These are phyloP conservation scores for Rosa hybrid DNA, from an alignment of 331 rosid species.

Conservation along the genomic window DNA sequence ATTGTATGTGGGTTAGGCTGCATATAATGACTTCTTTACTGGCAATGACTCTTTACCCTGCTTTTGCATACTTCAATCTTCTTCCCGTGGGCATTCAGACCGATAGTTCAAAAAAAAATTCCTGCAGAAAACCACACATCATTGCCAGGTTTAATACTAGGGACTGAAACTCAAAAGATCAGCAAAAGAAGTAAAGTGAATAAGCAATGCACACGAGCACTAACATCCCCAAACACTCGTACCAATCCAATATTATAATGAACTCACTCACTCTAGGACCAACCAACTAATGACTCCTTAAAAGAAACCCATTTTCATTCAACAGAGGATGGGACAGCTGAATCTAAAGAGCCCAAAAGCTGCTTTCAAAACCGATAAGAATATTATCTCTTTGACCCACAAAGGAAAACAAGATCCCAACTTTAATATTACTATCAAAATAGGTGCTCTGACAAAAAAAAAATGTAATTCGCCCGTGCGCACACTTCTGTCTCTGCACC, in stretches of 20 bases:
- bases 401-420: background rate
- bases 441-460: background rate
- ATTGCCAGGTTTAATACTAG: background rate
- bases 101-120: slow-evolving; percentile 74
- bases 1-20: background rate
- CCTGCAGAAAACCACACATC: slow-evolving; percentile 56
- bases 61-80: slow-evolving; percentile 78
- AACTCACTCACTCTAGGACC: background rate
- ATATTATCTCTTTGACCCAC: background rate
- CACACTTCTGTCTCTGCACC: background rate
- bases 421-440: background rate
- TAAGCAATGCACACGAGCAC: background rate
- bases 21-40: background rate
- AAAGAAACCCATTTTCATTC: background rate
- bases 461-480: slow-evolving; percentile 30
- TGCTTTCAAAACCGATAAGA: background rate
- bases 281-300: background rate
- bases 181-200: background rate
- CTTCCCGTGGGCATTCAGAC: slow-evolving; percentile 97
- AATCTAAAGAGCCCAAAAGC: background rate
- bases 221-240: background rate
- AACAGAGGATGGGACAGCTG: background rate
- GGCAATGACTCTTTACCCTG: background rate
- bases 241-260: background rate
- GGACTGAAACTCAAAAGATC: background rate